Evolutionary conservation across 176 grass and related monocot genomes (phyloP), one percentile per base, ranked within the genome.

Genomic region (Phyllostachys edulis): DNA sequence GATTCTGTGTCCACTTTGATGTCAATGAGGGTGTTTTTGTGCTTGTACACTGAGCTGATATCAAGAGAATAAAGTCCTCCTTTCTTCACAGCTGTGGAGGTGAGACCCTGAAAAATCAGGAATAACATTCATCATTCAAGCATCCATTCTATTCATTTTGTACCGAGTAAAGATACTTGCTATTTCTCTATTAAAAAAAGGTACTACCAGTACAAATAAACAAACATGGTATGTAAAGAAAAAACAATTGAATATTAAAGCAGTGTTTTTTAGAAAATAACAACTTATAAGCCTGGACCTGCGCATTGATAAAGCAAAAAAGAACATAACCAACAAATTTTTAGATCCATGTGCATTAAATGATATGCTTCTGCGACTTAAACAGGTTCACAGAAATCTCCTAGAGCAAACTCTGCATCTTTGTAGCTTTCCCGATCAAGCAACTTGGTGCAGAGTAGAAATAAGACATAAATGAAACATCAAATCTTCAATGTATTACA

Each of bases 1-100:
- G 96, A 96, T 73, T 94, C 78, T 10, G 96, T 96, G 77, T 99
- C 93, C 32, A 99, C 80, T 96, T 96, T 99, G 67, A 96, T 42
- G 87, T 96, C 69, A 64, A 99, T 36, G 27, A 90, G 73, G 24
- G 90, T 93, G 63, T 92, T 96, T 73, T 94, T 92, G 86, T 96
- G 95, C 86, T 99, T 96, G 86, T 99, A 99, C 47, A 94, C 85
- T 75, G 88, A 92, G 21, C 77, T 80, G 80, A 99, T 78, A 80
- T 96, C 93, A 90, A 96, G 78, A 69, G 91, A 61, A 92, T 99
- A 96, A 69, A 96, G 75, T 75, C 89, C 91, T 69, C 96, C 93
- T 85, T 98, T 98, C 87, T 96, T 99, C 83, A 99, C 89, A 78
- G 91, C 91, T 85, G 89, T 86, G 85, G 91, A 95, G 79, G 91